Evolutionary conservation across 768 basidiomycete genomes (phyloP).

Genomic region (Mycena chlorophos): DNA sequence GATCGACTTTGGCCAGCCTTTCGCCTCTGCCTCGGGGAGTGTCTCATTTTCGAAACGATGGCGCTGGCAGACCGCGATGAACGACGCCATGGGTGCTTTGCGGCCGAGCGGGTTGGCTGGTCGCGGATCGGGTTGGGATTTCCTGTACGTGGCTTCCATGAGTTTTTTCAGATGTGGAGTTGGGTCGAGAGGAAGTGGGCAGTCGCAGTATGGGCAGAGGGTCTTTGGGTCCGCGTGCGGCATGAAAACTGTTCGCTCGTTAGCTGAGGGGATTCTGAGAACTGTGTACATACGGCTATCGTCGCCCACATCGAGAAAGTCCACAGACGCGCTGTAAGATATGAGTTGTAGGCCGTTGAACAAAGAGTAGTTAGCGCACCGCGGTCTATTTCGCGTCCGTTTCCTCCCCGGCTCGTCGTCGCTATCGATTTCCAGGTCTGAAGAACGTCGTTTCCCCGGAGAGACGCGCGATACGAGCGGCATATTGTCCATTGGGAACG

Average conservation of each 20-base stretch:
- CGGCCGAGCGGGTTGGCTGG: constrained; percentile 67
- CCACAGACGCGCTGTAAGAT: not conserved
- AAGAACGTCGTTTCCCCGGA: constrained; percentile 12
- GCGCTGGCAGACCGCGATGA: constrained; percentile 70
- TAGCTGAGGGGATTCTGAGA: not conserved
- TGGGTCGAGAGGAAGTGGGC: constrained; percentile 59
- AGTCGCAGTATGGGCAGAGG: constrained; percentile 83
- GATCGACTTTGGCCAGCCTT: constrained; percentile 78
- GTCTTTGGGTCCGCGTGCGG: constrained; percentile 59
- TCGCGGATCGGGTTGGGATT: constrained; percentile 62
- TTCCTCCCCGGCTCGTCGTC: constrained; percentile 18
- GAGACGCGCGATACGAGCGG: not conserved
- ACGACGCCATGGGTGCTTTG: constrained; percentile 55
- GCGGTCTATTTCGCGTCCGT: constrained; percentile 11
- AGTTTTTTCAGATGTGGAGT: constrained; percentile 60
- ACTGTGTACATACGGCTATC: not conserved
- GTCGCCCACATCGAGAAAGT: not conserved
- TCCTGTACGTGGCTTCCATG: constrained; percentile 49
- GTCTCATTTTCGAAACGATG: constrained; percentile 76
- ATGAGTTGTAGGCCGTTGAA: not conserved
- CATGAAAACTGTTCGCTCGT: not conserved
- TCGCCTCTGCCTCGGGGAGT: constrained; percentile 66
- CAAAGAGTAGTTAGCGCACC: constrained; percentile 1
- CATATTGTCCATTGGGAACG: constrained; percentile 19
- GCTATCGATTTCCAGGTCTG: constrained; percentile 10